Conservation (phyloP, 495 filamentous ascomycete species). For the Neurospora pannonica region DNA sequence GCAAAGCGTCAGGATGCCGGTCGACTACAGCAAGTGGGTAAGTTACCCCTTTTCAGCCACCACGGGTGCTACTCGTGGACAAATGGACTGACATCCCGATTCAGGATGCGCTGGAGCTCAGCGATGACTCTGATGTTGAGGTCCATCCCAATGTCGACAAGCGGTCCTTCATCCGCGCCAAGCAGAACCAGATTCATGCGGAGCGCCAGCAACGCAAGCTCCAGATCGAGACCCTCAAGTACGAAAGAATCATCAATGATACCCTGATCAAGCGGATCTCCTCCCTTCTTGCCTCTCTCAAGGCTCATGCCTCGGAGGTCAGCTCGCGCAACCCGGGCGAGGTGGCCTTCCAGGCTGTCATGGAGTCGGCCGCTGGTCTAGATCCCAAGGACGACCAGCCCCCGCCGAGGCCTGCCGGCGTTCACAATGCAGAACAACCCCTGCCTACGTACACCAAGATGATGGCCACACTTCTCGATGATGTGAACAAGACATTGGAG, state of each 20-base stretch:
- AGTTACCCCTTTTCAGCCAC: slow-evolving; percentile 11
- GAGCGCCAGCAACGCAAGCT: slow-evolving; percentile 74
- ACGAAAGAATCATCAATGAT: slow-evolving; percentile 89
- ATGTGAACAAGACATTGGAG: slow-evolving; percentile 84
- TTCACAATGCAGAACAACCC: slow-evolving; percentile 61
- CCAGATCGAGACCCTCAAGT: slow-evolving; percentile 85
- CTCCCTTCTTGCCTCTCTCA: slow-evolving; percentile 59
- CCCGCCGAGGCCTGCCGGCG: slow-evolving; percentile 60
- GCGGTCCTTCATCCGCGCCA: slow-evolving; percentile 94
- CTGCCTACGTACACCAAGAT: slow-evolving; percentile 87
- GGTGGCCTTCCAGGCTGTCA: slow-evolving; percentile 75
- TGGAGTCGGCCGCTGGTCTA: slow-evolving; percentile 52
- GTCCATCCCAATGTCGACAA: slow-evolving; percentile 99
- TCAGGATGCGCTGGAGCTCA: slow-evolving; percentile 84
- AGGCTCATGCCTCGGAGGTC: slow-evolving; percentile 57
- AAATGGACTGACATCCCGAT: neutral
- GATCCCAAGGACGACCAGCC: slow-evolving; percentile 67
- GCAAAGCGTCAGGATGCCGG: slow-evolving; percentile 52
- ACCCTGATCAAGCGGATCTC: slow-evolving; percentile 76
- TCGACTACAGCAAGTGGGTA: slow-evolving; percentile 95
- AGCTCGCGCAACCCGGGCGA: slow-evolving; percentile 57
- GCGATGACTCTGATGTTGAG: slow-evolving; percentile 95
- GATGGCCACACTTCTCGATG: slow-evolving; percentile 85
- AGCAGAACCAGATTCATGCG: slow-evolving; percentile 92
- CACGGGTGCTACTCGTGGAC: neutral